A percentile compares a stretch with the other conserved stretches of the same genome.
These are phyloP conservation scores for Pythium folliculosum DNA, from an alignment of 352 stramenopile species.

Conservation along the genomic window DNA sequence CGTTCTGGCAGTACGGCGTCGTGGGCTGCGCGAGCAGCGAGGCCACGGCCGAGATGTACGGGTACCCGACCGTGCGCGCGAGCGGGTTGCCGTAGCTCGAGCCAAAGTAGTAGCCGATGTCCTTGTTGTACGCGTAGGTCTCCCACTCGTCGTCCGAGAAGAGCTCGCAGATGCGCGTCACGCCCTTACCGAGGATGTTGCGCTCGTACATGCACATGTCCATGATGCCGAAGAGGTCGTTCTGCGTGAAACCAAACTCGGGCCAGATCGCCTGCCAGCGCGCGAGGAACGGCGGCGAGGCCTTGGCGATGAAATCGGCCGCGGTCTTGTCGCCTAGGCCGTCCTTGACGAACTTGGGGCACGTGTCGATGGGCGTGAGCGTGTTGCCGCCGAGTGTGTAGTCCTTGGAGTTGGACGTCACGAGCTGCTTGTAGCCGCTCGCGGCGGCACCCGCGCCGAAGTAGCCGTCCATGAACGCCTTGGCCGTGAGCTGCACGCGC, in stretches of 20 bases:
- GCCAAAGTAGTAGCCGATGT: constrained; percentile 60
- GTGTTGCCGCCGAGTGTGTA: constrained; percentile 46
- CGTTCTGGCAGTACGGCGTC: constrained; percentile 52
- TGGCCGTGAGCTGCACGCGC: constrained; percentile 51
- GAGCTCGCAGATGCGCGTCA: constrained; percentile 45
- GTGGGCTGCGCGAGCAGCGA: constrained; percentile 42
- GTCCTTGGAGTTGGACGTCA: constrained; percentile 41
- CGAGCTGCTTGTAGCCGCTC: constrained; percentile 39
- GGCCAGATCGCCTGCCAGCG: constrained; percentile 46
- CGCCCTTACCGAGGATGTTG: constrained; percentile 44
- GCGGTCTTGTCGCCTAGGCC: constrained; percentile 24
- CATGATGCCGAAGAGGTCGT: constrained; percentile 47
- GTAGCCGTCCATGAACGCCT: constrained; percentile 55
- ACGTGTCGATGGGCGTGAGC: constrained; percentile 55
- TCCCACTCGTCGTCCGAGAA: constrained; percentile 62
- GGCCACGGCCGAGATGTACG: constrained; percentile 44
- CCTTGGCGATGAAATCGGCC: constrained; percentile 14
- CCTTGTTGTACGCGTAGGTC: constrained; percentile 54
- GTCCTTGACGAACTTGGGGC: constrained; percentile 45
- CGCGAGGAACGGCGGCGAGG: constrained; percentile 7
- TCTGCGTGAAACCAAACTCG: constrained; percentile 36
- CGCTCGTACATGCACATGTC: constrained; percentile 64
- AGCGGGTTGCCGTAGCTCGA: constrained; percentile 49
- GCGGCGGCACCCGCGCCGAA: constrained; percentile 33
- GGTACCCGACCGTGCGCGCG: constrained; percentile 43